A percentile compares a stretch with the other conserved stretches of the same genome.
Conservation (phyloP, 1,284 basidiomycete genomes). For the Prillingera fragicola region DNA sequence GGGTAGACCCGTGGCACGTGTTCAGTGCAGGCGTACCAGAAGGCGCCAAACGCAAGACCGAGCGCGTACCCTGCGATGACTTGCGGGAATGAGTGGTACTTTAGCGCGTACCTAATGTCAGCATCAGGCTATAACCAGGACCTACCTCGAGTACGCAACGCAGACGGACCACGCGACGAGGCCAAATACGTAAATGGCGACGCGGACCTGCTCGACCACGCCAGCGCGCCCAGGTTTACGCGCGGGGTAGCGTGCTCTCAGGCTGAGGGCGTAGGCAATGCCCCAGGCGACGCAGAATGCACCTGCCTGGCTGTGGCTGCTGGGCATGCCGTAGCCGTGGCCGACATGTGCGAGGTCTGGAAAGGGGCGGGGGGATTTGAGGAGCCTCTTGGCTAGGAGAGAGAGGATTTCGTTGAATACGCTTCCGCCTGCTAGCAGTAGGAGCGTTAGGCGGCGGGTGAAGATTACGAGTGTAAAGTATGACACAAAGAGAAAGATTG, state of each 20-base stretch:
- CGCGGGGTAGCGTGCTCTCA: constrained; percentile 11
- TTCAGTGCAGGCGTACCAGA: constrained; percentile 34
- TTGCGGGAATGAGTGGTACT: constrained; percentile 42
- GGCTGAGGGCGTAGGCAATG: constrained; percentile 27
- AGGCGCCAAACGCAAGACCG: constrained; percentile 25
- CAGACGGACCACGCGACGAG: constrained; percentile 37
- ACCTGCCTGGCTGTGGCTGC: constrained; percentile 44
- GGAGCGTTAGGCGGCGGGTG: constrained; percentile 35
- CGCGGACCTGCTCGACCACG: constrained; percentile 12
- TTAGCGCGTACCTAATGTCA: constrained; percentile 36
- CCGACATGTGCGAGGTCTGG: constrained; percentile 24
- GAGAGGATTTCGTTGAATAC: constrained; percentile 39
- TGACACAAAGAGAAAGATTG: constrained; percentile 48
- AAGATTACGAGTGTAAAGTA: constrained; percentile 45
- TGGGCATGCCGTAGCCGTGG: constrained; percentile 46
- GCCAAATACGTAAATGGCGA: constrained; percentile 32
- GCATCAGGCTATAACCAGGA: background rate
- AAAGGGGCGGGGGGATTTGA: constrained; percentile 20
- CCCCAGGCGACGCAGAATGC: constrained; percentile 42
- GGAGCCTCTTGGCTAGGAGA: constrained; percentile 29
- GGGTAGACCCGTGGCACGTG: constrained; percentile 30
- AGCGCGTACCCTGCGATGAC: constrained; percentile 36
- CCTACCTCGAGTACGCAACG: constrained; percentile 44
- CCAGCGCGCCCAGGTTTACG: background rate
- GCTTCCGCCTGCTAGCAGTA: constrained; percentile 34